Evolutionary conservation across 345 rosid genomes (phyloP).

Genomic region (Citrus cavaleriei): DNA sequence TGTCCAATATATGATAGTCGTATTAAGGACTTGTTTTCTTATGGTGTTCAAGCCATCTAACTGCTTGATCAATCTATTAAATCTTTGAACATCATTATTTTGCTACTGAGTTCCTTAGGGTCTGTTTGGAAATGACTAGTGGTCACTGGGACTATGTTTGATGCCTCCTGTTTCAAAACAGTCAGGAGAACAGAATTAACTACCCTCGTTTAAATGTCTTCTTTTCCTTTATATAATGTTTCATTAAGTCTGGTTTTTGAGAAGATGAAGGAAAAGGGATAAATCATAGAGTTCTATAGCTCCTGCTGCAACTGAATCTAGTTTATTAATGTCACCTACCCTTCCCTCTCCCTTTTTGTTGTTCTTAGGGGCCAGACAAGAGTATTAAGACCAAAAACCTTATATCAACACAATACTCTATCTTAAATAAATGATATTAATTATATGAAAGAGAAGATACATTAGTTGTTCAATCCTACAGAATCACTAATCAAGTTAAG

Average conservation of each 20-base stretch:
- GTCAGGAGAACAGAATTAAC: neutral
- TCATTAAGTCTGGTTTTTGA: neutral
- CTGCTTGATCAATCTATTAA: neutral
- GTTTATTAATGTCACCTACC: neutral
- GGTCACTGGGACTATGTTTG: neutral
- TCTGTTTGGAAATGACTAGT: neutral
- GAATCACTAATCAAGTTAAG: neutral
- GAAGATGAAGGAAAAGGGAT: neutral
- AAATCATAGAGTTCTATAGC: neutral
- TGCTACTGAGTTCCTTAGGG: neutral
- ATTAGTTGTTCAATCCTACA: neutral
- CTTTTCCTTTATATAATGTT: neutral
- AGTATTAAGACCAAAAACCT: neutral
- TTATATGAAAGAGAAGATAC: neutral
- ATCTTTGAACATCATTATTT: neutral
- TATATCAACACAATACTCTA: neutral
- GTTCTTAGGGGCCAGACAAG: neutral
- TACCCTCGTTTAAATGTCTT: neutral
- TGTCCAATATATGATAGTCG: neutral
- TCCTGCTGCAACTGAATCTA: neutral
- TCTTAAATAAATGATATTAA: neutral
- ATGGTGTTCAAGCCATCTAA: conserved; percentile 3
- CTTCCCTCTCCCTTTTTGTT: neutral
- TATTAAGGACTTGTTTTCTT: neutral
- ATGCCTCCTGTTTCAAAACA: neutral